Base-by-base conservation (phyloP, 2,329 filamentous ascomycete genomes). In the Neophaeococcomyces aloes region DNA sequence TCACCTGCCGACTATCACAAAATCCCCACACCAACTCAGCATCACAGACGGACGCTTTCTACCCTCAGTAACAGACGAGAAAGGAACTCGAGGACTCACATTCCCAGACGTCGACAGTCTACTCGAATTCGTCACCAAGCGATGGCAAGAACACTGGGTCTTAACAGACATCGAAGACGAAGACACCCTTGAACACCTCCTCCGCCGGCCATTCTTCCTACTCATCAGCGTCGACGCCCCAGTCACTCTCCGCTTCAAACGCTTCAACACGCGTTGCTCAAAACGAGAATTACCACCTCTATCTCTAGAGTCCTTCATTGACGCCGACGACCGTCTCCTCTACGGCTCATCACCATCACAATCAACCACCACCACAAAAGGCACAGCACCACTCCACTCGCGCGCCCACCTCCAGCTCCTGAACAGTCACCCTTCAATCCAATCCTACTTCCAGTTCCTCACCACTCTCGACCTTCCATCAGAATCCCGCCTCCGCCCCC, bases 171-270 rank as follows among this genome's bases (percentile, higher is more conserved):
- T 95, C 50, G 77, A 79, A 66, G 78, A 80, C 53, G 82, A 87
- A 53, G 61, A 64, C 2, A 75, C 81, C 6, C 74, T 94, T 3
- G 85, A 95, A 55, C 72, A 79, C 18, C 78, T 95, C 39, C 68
- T 80, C 47, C 74, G 81, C 15, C 77, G 91, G 6, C 91, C 91
- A 1, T 95, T 94, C 68, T 96, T 96, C 70, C 74, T 98, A 38
- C 76, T 96, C 27, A 71, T 98, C 57, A 89, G 86, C 61, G 79
- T 96, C 37, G 89, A 96, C 63, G 89, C 88, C 3, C 91, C 91
- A 1, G 73, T 95, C 35, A 83, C 76, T 38, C 70, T 89, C 34
- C 82, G 91, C 41, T 95, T 86, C 84, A 72, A 75, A 55, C 81
- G 91, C 35, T 87, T 83, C 67, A 78, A 76, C 49, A 63, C 73